These are phyloP conservation scores for Paecilomyces sp. DNA, from an alignment of 2,329 filamentous ascomycete species.

Conservation along the genomic window DNA sequence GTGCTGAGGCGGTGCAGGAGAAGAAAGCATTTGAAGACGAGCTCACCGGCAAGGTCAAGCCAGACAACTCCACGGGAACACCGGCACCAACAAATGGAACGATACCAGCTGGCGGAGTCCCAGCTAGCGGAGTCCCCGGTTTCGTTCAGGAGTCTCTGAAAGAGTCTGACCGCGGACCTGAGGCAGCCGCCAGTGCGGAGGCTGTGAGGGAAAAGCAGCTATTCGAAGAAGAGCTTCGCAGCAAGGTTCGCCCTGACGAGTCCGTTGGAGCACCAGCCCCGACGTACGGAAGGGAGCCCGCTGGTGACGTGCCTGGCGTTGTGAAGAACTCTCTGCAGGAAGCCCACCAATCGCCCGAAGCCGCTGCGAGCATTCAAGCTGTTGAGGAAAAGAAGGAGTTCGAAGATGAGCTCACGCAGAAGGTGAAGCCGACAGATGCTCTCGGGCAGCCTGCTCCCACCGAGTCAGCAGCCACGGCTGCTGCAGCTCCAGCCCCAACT, in stretches of 20 bases:
- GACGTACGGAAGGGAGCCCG: conserved; percentile 45
- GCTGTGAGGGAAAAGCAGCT: conserved; percentile 64
- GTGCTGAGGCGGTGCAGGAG: conserved; percentile 58
- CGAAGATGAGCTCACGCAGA: conserved; percentile 63
- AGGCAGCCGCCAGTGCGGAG: conserved; percentile 59
- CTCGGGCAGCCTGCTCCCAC: conserved; percentile 23
- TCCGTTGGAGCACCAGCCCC: conserved; percentile 24
- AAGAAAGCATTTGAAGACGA: conserved; percentile 67
- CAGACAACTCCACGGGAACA: conserved; percentile 16
- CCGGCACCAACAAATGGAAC: conserved; percentile 21
- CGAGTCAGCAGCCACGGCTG: conserved; percentile 29
- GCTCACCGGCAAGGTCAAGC: conserved; percentile 52
- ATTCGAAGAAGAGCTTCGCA: conserved; percentile 62
- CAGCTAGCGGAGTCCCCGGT: conserved; percentile 53
- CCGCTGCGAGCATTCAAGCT: conserved; percentile 56
- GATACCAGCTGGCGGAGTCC: conserved; percentile 32
- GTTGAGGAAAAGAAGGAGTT: conserved; percentile 64
- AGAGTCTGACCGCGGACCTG: conserved; percentile 51
- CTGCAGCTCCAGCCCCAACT: conserved; percentile 28
- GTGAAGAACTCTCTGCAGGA: conserved; percentile 31
- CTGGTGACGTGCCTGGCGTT: conserved; percentile 46
- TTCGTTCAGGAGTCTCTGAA: conserved; percentile 31
- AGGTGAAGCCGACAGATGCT: conserved; percentile 26
- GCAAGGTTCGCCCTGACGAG: conserved; percentile 36
- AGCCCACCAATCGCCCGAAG: conserved; percentile 57